Conservation (phyloP, 345 rosid species). For the Citrus medica region DNA sequence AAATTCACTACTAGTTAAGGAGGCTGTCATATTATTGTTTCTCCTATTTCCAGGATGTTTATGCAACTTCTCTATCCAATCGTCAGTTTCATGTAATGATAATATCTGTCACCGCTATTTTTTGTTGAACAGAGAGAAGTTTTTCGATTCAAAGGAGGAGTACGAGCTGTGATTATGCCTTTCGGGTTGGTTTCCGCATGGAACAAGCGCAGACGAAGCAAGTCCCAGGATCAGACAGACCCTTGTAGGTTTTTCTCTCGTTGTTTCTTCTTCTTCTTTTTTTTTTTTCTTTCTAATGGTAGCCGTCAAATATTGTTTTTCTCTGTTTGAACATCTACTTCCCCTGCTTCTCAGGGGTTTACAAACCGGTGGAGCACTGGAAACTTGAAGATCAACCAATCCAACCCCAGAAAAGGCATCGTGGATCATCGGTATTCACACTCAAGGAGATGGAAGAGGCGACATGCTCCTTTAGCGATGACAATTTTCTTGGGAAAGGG, state of each 20-base stretch:
- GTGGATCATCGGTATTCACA: constrained; percentile 72
- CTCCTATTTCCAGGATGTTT: not conserved
- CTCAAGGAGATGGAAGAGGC: constrained; percentile 94
- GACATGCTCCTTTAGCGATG: constrained; percentile 67
- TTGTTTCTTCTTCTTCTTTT: constrained; percentile 14
- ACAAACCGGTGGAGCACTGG: constrained; percentile 69
- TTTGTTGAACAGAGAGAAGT: constrained; percentile 15
- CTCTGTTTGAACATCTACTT: constrained; percentile 6
- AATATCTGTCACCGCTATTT: constrained; percentile 3
- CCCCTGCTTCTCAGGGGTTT: constrained; percentile 55
- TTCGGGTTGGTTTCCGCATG: constrained; percentile 86
- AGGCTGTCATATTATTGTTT: constrained; percentile 4
- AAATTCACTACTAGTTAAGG: not conserved
- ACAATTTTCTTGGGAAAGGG: constrained; percentile 76
- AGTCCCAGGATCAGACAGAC: constrained; percentile 70
- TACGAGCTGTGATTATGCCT: constrained; percentile 42
- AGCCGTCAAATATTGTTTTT: constrained; percentile 9
- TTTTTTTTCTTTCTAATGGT: constrained; percentile 17
- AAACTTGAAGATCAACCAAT: constrained; percentile 54
- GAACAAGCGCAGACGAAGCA: constrained; percentile 93
- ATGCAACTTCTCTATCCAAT: constrained; percentile 11
- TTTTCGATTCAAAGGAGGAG: not conserved
- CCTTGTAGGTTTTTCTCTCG: constrained; percentile 63
- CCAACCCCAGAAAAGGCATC: constrained; percentile 45
- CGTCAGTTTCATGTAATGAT: constrained; percentile 12